Base-by-base conservation (phyloP, 2,329 filamentous ascomycete genomes). In the Penicillium paneum region DNA sequence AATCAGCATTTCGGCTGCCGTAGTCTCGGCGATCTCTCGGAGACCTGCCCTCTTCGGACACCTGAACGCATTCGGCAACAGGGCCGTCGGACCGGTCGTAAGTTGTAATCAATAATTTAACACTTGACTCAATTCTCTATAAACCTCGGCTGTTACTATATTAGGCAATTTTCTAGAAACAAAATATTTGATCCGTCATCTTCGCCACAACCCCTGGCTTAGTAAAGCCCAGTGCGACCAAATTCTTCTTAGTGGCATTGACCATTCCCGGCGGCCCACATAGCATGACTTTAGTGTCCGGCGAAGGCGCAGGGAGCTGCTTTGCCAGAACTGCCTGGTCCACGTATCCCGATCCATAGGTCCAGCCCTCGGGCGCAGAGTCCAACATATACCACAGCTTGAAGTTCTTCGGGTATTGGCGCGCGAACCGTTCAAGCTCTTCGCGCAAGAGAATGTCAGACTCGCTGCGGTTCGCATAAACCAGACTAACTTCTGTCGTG, bases 261-360 rank as follows among this genome's bases (percentile, higher is more conserved):
- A 86, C 71, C 82, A 87, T 83, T 0, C 78, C 79, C 0, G 83
- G 83, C 0, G 84, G 84, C 0, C 84, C 84, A 60, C 84, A 87
- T 1, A 86, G 68, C 73, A 85, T 72, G 8, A 83, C 65, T 65
- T 83, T 85, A 2, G 76, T 75, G 13, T 81, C 78, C 0, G 63
- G 41, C 0, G 69, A 71, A 0, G 82, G 69, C 0, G 62, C 59
- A 1, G 83, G 82, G 44, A 87, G 71, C 32, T 65, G 73, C 55
- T 81, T 73, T 46, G 70, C 62, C 62, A 86, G 77, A 34, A 83
- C 64, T 0, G 80, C 76, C 40, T 74, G 72, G 0, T 77, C 83
- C 1, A 86, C 77, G 52, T 75, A 81, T 0, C 83, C 83, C 0
- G 61, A 70, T 2, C 77, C 79, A 38, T 73, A 75, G 2, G 67